Conservation (phyloP, 140 eudicot species). For the Ambrosia hybrid region DNA sequence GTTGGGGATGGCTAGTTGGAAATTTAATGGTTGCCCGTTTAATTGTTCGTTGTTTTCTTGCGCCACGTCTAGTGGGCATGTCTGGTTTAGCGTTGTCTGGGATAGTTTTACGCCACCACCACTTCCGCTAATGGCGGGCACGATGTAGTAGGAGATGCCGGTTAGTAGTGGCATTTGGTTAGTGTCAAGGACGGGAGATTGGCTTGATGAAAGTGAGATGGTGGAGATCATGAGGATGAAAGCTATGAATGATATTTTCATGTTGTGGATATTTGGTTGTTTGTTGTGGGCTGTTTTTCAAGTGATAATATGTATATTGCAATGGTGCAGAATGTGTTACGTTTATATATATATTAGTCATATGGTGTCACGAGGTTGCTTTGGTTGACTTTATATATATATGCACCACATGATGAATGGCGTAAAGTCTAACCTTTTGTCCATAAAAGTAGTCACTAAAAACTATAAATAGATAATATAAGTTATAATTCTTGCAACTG, state of each 20-base stretch:
- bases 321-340: not conserved
- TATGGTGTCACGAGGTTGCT: not conserved
- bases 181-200: constrained; percentile 26
- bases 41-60: constrained; percentile 22
- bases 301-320: not conserved
- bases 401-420: not conserved
- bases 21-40: constrained; percentile 14
- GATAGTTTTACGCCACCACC: constrained; percentile 24
- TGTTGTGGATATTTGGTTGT: not conserved
- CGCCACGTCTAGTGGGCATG: constrained; percentile 30
- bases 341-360: not conserved
- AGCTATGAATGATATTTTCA: constrained; percentile 22
- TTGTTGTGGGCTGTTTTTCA: not conserved
- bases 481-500: not conserved
- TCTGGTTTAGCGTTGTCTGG: not conserved
- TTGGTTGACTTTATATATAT: constrained; percentile 3
- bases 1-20: constrained; percentile 21
- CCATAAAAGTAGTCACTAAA: not conserved
- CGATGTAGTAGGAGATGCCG: constrained; percentile 14
- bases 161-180: constrained; percentile 1
- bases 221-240: not conserved
- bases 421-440: not conserved
- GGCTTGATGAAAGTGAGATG: constrained; percentile 5
- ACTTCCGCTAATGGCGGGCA: constrained; percentile 9
- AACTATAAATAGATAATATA: not conserved